A percentile compares a stretch with the other conserved stretches of the same genome.
Conservation (phyloP, 495 filamentous ascomycete genomes). For the Neurospora hispaniola region DNA sequence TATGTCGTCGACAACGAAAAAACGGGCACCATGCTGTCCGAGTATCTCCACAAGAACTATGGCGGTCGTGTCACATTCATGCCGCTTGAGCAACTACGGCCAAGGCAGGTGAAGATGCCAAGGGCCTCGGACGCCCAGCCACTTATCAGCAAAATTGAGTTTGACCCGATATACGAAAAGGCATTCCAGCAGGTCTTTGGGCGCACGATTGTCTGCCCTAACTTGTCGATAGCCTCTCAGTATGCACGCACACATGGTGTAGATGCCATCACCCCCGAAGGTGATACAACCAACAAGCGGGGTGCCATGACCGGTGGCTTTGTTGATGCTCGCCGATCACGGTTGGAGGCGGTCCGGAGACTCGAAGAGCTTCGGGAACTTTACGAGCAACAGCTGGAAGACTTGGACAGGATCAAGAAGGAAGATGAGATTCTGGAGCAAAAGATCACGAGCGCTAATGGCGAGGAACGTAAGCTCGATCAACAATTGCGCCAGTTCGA, state of each 20-base stretch:
- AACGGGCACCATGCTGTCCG: constrained; percentile 71
- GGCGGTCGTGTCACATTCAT: constrained; percentile 92
- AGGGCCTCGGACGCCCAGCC: constrained; percentile 77
- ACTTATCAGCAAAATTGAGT: constrained; percentile 78
- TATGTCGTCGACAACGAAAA: constrained; percentile 91
- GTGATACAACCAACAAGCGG: constrained; percentile 86
- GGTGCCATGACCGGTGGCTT: constrained; percentile 92
- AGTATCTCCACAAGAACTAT: constrained; percentile 65
- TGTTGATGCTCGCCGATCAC: constrained; percentile 70
- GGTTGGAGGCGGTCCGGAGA: constrained; percentile 72
- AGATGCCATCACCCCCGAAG: constrained; percentile 86
- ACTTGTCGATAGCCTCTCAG: constrained; percentile 70
- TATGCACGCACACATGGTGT: constrained; percentile 86
- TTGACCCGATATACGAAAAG: constrained; percentile 62
- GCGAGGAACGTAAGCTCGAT: constrained; percentile 73
- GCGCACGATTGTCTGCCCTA: constrained; percentile 88
- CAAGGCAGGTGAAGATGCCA: constrained; percentile 61
- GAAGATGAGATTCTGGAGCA: constrained; percentile 73
- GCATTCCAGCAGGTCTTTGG: constrained; percentile 93
- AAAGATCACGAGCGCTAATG: constrained; percentile 69
- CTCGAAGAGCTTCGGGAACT: constrained; percentile 64
- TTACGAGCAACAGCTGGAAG: constrained; percentile 52
- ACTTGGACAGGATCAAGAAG: constrained; percentile 29
- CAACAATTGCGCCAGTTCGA: constrained; percentile 70
- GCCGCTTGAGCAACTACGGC: constrained; percentile 71